Percentiles rank a stretch among this genome's conserved stretches.
Conservation (phyloP, 2,329 filamentous ascomycete species). For the Calonectria crousiana region DNA sequence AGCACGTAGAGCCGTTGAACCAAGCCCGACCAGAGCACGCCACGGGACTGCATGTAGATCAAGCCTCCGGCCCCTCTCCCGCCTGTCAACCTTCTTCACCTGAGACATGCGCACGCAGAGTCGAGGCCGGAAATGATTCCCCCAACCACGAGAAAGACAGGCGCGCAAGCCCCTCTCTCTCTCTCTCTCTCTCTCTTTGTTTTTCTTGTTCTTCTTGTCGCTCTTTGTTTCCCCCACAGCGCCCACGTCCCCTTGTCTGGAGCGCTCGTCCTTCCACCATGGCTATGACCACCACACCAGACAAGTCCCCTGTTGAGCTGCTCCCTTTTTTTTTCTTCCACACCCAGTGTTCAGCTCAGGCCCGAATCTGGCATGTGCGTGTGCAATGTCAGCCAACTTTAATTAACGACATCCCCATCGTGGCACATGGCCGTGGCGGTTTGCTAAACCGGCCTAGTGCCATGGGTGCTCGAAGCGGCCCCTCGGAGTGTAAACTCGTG, state of each 20-base stretch:
- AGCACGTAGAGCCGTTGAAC: constrained; percentile 35
- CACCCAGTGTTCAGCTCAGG: constrained; percentile 8
- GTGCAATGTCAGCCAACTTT: constrained; percentile 28
- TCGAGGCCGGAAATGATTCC: constrained; percentile 29
- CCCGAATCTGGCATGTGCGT: constrained; percentile 16
- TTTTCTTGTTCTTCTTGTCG: not conserved
- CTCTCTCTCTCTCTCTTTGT: not conserved
- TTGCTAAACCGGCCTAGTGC: constrained; percentile 22
- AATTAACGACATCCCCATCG: constrained; percentile 26
- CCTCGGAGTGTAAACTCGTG: constrained; percentile 4
- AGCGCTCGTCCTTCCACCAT: not conserved
- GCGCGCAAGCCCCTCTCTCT: constrained; percentile 6
- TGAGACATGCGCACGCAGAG: constrained; percentile 35
- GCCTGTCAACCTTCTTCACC: constrained; percentile 36
- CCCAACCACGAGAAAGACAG: constrained; percentile 27
- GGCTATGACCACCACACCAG: not conserved
- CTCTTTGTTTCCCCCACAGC: not conserved
- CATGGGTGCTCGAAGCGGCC: constrained; percentile 8
- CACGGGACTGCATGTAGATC: constrained; percentile 34
- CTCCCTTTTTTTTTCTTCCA: not conserved
- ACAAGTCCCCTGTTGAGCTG: constrained; percentile 1
- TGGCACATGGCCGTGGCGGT: constrained; percentile 24
- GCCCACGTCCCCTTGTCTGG: not conserved
- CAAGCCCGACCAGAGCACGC: constrained; percentile 32
- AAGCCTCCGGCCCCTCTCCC: constrained; percentile 32